A percentile compares a stretch with the other conserved stretches of the same genome.
Evolutionary conservation across 2,329 filamentous ascomycete species (phyloP).

Genomic region (Fusarium sororula): DNA sequence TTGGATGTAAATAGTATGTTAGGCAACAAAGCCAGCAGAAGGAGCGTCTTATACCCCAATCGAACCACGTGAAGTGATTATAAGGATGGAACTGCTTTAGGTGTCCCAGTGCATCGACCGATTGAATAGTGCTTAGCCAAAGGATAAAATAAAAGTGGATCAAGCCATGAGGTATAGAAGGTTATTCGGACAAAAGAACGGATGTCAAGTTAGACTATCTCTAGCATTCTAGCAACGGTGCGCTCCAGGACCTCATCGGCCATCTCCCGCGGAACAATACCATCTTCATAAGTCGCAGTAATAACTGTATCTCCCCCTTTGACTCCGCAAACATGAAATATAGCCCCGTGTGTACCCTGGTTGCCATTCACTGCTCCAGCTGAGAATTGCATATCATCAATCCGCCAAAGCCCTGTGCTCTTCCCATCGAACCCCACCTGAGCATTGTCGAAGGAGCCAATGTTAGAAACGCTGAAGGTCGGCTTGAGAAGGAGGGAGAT

Average conservation of each 20-base stretch:
- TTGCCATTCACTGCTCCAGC: conserved; percentile 15
- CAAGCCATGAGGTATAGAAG: not conserved
- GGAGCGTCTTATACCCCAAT: no score
- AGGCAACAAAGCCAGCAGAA: no score
- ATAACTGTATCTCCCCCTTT: conserved; percentile 23
- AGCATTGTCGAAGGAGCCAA: not conserved
- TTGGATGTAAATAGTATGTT: no score
- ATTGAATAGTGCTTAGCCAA: no score
- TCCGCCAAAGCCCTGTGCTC: not conserved
- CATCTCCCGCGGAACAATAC: not conserved
- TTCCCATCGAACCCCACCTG: not conserved
- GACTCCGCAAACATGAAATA: conserved; percentile 7
- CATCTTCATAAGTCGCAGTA: conserved; percentile 21
- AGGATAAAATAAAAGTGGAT: rapidly evolving
- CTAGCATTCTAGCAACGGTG: not conserved
- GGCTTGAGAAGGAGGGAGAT: conserved; percentile 20
- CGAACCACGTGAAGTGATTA: rapidly evolving
- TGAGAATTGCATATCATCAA: conserved; percentile 30
- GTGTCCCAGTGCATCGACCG: rapidly evolving
- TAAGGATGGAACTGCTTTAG: rapidly evolving
- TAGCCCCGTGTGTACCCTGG: not conserved
- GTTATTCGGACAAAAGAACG: rapidly evolving
- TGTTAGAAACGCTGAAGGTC: conserved; percentile 14
- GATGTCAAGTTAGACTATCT: not conserved
- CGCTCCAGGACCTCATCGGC: not conserved